A percentile compares a stretch with the other conserved stretches of the same genome.
Conservation (phyloP, 345 rosid species). For the Eucalyptus tenuipes region DNA sequence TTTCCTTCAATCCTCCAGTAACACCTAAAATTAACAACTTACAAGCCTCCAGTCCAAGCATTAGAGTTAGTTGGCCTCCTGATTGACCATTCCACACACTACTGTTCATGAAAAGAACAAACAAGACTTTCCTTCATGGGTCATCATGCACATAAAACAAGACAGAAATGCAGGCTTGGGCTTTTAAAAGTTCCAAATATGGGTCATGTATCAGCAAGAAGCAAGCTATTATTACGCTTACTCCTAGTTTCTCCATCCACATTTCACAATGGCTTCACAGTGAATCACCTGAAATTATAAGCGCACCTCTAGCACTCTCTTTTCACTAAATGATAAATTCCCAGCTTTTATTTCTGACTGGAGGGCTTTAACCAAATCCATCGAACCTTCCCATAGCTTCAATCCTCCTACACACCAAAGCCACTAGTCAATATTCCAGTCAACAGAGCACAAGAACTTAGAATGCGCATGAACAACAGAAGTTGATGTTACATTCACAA, state of each 20-base stretch:
- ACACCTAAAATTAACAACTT: neutral
- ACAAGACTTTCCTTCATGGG: neutral
- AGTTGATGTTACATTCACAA: neutral
- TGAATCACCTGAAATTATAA: slow-evolving; percentile 11
- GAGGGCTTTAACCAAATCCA: slow-evolving; percentile 82
- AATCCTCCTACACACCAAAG: slow-evolving; percentile 51
- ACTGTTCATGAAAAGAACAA: neutral
- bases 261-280: neutral
- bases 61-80: neutral
- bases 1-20: neutral
- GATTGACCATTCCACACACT: neutral
- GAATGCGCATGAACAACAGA: neutral
- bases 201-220: neutral
- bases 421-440: neutral
- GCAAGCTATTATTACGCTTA: neutral
- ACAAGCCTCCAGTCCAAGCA: neutral
- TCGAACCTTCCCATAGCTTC: slow-evolving; percentile 95
- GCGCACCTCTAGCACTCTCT: slow-evolving; percentile 75
- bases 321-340: slow-evolving; percentile 40
- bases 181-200: neutral
- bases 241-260: neutral
- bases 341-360: slow-evolving; percentile 40
- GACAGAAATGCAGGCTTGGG: neutral
- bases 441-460: neutral
- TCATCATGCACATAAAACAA: neutral